phyloP scores from a whole-genome alignment of 352 stramenopile species.

The Blastocystis sp. region DNA sequence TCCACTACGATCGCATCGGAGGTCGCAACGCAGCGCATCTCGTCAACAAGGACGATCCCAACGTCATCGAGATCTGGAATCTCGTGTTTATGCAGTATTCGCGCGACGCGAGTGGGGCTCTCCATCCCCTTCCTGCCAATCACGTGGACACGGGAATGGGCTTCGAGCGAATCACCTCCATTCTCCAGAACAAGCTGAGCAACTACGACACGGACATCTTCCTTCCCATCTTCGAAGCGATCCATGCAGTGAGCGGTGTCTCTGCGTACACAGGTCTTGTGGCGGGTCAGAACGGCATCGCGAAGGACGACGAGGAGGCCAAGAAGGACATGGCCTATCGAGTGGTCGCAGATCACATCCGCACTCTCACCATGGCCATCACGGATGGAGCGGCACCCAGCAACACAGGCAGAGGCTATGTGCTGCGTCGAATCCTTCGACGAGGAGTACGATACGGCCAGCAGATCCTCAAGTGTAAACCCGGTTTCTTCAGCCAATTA shows the following conservation, averaged over 20 bases:
- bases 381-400: constrained; percentile 89
- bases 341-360: constrained; percentile 93
- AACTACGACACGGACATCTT: constrained; percentile 99
- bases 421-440: constrained; percentile 92
- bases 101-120: constrained; percentile 78
- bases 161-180: constrained; percentile 85
- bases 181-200: constrained; percentile 82
- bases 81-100: constrained; percentile 99
- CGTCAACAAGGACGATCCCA: constrained; percentile 92
- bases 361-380: constrained; percentile 93
- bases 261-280: constrained; percentile 75
- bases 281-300: constrained; percentile 66
- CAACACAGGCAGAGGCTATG: constrained; percentile 95
- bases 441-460: constrained; percentile 92
- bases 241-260: constrained; percentile 76
- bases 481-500: constrained; percentile 88
- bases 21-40: constrained; percentile 80
- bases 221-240: constrained; percentile 84
- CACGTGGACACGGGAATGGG: constrained; percentile 99
- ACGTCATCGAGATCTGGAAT: constrained; percentile 99
- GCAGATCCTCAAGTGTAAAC: constrained; percentile 87
- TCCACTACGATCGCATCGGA: constrained; percentile 97
- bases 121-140: constrained; percentile 84
- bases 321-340: constrained; percentile 82
- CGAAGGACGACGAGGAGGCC: constrained; percentile 75